Evolutionary conservation across 208 protist genomes (phyloP), one percentile per base, ranked within the genome.

Genomic region (Crithidia expoeki): DNA sequence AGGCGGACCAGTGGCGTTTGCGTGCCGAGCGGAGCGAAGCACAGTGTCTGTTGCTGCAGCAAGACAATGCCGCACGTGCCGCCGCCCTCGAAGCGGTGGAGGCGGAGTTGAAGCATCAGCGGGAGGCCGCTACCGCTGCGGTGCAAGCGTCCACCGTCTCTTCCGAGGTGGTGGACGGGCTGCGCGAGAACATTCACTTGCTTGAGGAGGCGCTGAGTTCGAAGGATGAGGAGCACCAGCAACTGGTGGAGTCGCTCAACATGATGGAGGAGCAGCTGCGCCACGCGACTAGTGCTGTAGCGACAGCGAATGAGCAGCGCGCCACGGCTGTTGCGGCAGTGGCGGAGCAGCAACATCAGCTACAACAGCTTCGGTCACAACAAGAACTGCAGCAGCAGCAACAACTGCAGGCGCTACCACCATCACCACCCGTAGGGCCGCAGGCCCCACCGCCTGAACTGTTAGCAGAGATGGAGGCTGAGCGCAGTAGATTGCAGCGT

Each of bases 211-310:
- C 88, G 16, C 79, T 94, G 16, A 36, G 16, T 27, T 69, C 73
- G 4, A 88, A 90, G 60, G 83, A 94, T 36, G 88, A 94, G 58
- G 85, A 94, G 58, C 88, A 84, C 23, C 70, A 79, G 65, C 66
- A 84, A 40, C 67, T 94, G 11, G 81, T 80, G 34, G 63, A 86
- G 33, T 85, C 85, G 19, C 64, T 94, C 21, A 90, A 87, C 60
- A 83, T 85, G 77, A 79, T 94, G 69, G 85, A 89, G 52, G 65
- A 71, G 40, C 88, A 94, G 72, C 75, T 94, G 16, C 71, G 72
- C 42, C 57, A 67, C 69, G 46, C 65, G 25, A 50, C 76, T 4
- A 25, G 40, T 21, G 65, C 63, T 14, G 49, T 73, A 36, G 59
- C 66, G 4, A 47, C 67, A 6, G 55, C 55, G 2, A 68, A 70